phyloP scores from a whole-genome alignment of 1,139 yeast genomes.

The Yamadazyma trypodendri region DNA sequence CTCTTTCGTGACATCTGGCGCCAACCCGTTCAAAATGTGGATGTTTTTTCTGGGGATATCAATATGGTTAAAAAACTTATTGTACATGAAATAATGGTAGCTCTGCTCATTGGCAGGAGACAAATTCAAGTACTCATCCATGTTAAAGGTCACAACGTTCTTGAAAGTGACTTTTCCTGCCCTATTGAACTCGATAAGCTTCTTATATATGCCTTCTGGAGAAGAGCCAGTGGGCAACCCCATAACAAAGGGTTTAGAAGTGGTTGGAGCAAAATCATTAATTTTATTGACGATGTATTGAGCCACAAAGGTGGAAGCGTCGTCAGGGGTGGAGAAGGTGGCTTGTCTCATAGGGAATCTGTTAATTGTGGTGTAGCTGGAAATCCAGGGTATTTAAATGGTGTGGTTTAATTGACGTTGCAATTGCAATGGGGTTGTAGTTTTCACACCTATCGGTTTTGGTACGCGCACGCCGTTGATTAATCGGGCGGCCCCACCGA shows the following conservation, averaged over 20 bases:
- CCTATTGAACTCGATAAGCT: conserved; percentile 47
- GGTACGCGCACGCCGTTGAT: no score
- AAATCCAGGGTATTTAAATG: background rate
- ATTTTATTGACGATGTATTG: conserved; percentile 46
- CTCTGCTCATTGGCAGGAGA: conserved; percentile 51
- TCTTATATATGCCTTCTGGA: conserved; percentile 57
- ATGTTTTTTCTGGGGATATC: conserved; percentile 57
- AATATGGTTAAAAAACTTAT: conserved; percentile 58
- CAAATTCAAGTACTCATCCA: conserved; percentile 61
- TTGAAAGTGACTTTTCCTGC: conserved; percentile 46
- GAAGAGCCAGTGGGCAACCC: conserved; percentile 70
- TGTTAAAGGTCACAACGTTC: conserved; percentile 60
- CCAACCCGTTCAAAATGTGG: conserved; percentile 55
- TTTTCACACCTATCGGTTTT: no score
- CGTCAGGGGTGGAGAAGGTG: conserved; percentile 36
- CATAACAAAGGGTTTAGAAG: conserved; percentile 51
- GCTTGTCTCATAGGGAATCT: conserved; percentile 40
- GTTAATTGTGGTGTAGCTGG: background rate
- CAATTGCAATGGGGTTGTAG: no score
- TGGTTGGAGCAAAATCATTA: conserved; percentile 47
- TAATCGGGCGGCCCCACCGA: no score
- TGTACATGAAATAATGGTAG: conserved; percentile 61
- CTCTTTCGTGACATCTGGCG: conserved; percentile 46
- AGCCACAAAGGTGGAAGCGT: conserved; percentile 54
- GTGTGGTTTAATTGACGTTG: no score